Evolutionary conservation across 2,329 filamentous ascomycete species (phyloP), one percentile per base, ranked within the genome.

Genomic region (Phaeomoniella chlamydospora): DNA sequence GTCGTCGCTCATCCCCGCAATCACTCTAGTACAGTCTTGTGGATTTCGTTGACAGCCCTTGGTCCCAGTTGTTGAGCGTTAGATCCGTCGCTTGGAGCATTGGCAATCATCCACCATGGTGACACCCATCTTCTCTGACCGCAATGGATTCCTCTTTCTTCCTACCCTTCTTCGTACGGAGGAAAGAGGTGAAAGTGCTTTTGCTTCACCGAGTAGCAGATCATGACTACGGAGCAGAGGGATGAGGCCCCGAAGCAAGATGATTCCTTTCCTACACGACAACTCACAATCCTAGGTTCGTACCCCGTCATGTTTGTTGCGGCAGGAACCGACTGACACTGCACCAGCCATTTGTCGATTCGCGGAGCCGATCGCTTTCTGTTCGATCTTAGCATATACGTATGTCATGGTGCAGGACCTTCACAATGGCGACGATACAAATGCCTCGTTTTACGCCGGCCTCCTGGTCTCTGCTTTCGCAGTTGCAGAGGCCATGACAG

Each of bases 331-430:
- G 14, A 14, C 36, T 37, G 22, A 38, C 16, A 17, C 12, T 30
- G 29, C 38, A 33, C 31, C 39, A 62, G 60, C 59, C 42, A 58
- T 64, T 54, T 64, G 60, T 41, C 59, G 60, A 34, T 60, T 64
- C 44, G 59, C 59, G 12, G 60, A 64, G 45, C 60, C 60, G 34
- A 62, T 64, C 43, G 60, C 60, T 19, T 62, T 64, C 55, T 60
- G 57, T 44, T 63, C 59, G 5, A 64, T 64, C 44, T 49, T 62
- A 31, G 57, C 60, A 26, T 64, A 64, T 45, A 59, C 57, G 3
- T 64, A 55, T 40, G 50, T 55, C 4, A 62, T 64, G 59, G 58
- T 61, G 4, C 42, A 52, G 37, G 55, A 61, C 34, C 48, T 67
- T 29, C 48, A 57, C 36, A 52, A 58, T n/a, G 22, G 22, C 9